phyloP scores from a whole-genome alignment of 202 grass and related monocot genomes.

The Musa balbisiana region DNA sequence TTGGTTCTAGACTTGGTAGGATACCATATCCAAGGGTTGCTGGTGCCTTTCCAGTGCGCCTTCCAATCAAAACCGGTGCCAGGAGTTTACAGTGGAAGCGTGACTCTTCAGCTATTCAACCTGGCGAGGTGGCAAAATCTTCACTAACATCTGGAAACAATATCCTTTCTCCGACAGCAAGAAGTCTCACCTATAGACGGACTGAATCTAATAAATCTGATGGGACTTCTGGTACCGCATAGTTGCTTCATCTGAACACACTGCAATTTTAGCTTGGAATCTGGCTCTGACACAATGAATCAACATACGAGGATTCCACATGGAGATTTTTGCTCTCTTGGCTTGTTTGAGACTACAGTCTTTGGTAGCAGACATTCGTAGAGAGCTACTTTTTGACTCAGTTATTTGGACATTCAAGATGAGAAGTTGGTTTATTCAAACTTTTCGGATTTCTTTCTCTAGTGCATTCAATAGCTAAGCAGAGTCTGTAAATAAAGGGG shows the following conservation, averaged over 20 bases:
- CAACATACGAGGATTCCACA: not conserved
- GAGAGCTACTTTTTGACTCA: not conserved
- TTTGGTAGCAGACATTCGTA: not conserved
- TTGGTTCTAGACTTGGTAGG: slow-evolving; percentile 43
- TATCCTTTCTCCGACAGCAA: slow-evolving; percentile 30
- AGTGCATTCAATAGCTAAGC: not conserved
- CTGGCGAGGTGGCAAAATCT: slow-evolving; percentile 29
- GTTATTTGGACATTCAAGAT: not conserved
- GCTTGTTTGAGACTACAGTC: not conserved
- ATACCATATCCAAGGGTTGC: slow-evolving; percentile 57
- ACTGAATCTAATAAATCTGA: slow-evolving; percentile 56
- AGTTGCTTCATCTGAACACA: not conserved
- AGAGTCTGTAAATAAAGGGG: not conserved
- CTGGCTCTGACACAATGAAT: not conserved
- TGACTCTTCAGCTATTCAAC: slow-evolving; percentile 38
- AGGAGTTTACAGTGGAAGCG: slow-evolving; percentile 96
- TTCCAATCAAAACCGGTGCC: slow-evolving; percentile 54
- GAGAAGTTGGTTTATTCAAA: not conserved
- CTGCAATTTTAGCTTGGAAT: not conserved
- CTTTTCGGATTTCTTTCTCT: not conserved
- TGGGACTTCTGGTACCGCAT: slow-evolving; percentile 20
- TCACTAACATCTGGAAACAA: slow-evolving; percentile 33
- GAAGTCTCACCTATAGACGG: slow-evolving; percentile 86
- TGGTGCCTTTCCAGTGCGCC: slow-evolving; percentile 41
- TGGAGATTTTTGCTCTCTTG: not conserved